Base-by-base conservation (phyloP, 2,329 filamentous ascomycete species). In the Davidsoniella australis region DNA sequence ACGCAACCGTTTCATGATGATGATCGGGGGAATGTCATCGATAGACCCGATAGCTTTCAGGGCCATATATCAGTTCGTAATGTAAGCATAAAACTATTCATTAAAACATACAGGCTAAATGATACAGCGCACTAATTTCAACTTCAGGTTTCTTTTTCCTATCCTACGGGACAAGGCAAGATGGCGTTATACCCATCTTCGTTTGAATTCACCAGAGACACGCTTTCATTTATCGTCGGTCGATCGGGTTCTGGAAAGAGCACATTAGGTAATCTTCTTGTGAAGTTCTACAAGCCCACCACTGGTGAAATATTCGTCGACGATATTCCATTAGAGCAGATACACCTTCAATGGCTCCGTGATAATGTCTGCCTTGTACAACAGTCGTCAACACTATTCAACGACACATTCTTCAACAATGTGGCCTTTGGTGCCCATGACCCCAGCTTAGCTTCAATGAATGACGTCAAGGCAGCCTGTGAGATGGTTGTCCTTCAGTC, bases 351-450 rank as follows among this genome's bases (percentile, higher is more conserved):
- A 12, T 95, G 86, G 85, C 65, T 95, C 2, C 76, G 85, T 18
- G 71, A 76, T 20, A 86, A 91, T 41, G 64, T 95, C 39, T 85
- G 80, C 0, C 64, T 95, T 1, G 74, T 95, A 1, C 87, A 94
- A 57, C 91, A 96, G 60, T 72, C 80, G 12, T 40, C 46, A n/a
- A 69, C 80, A 2, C 65, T 96, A 0, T 95, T 96, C 66, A 78
- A 85, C 53, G 86, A 89, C 53, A 84, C 80, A 0, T 71, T 96
- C 16, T 74, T 76, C 50, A 73, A 71, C 18, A 98, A 96, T 55
- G 78, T 96, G 39, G 75, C 80, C 0, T 72, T 94, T 40, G 88
- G 85, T 0, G 70, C 72, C 3, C 45, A 26, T 9, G 60, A 73
- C 26, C 68, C 72, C 8, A 63, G 68, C 0, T 56, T 59, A 0